Evolutionary conservation across 495 filamentous ascomycete genomes (phyloP), one percentile per base, ranked within the genome.

Genomic region (Lichenothelia convexa): DNA sequence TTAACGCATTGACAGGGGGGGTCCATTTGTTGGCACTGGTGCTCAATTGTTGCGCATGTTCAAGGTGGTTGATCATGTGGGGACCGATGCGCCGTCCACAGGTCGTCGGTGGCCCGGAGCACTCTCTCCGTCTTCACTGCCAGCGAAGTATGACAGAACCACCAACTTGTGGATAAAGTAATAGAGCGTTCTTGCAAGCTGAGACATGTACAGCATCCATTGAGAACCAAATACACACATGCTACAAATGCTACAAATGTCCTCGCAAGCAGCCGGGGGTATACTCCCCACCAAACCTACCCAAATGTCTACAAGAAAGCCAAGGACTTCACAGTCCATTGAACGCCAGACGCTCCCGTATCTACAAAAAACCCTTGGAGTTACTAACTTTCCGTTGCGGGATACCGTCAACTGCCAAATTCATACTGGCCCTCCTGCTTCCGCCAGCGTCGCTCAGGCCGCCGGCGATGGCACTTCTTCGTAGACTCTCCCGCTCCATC

Each of bases 401-500:
- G n/a, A n/a, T n/a, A n/a, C n/a, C n/a, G n/a, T n/a, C n/a, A 35
- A 53, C 39, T 48, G 46, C 45, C 36, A 42, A 38, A 51, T 54
- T 35, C 40, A 49, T 35, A 42, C 50, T 55, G 3, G 48, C 59
- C 20, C 61, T 48, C 15, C 57, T 39, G 36, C 57, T 61, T 20
- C 47, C 52, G 5, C 51, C 57, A 11, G 41, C 42, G 18, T 59
- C 45, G 41, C 55, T 57, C 38, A 49, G 34, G 51, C 46, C 45
- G 2, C 26, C 44, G 21, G 46, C 27, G 15, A 34, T 58, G 17
- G 55, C 56, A 34, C 63, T 65, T n/a, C 52, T 40, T 2, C 56
- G 41, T 8, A 43, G 38, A 34, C 50, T 53, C 11, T 44, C 32
- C 0, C 56, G 47, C 49, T 87, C 80, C 44, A 74, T 59, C 30